Evolutionary conservation across 169 alveolate species (phyloP), one percentile per base, ranked within the genome.

Genomic region (Sarcocystis neurona): DNA sequence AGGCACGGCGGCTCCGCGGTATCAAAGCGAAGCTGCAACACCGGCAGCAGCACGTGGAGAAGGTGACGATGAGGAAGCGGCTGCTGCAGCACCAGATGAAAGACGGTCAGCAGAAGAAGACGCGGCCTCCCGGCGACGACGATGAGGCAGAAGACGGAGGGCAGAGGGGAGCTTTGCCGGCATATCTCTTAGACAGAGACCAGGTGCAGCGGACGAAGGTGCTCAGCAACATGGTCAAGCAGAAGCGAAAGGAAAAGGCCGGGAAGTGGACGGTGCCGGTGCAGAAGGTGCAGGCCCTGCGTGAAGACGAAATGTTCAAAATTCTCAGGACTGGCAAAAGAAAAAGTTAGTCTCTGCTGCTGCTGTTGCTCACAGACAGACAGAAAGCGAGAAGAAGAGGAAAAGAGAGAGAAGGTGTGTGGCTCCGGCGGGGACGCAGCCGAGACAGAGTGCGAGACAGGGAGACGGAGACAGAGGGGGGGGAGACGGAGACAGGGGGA

Each of bases 181-280:
- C 99, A 1, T 99, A 99, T 94, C 95, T 99, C 58, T 94, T 98
- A 91, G 99, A 98, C 93, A 97, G 99, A 93, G 99, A 98, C 89
- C 98, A 97, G 79, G 97, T 96, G 18, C 95, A 98, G 87, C 90
- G 99, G 58, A 97, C 99, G 20, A 98, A 98, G 93, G 93, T 97
- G 15, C 94, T 99, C 88, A 96, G 99, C 39, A 99, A 99, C 92
- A 98, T 98, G 99, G 96, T 99, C 92, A 99, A 99, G 92, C 99
- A 99, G 93, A 99, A 99, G 92, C 93, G 99, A 78, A 98, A 98
- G 95, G 99, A 98, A 91, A 99, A 98, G 90, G 99, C 99, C 37
- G 99, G 99, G 27, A 99, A 98, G 94, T 99, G 99, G 99, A 96
- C 97, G 77, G 99, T 99, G 44, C 99, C 99, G 18, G 95, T 99